Percentiles rank a stretch among this genome's conserved stretches.
These are phyloP conservation scores for Immersiporthe knoxdaviesiana DNA, from an alignment of 2,329 filamentous ascomycete genomes.

Conservation along the genomic window DNA sequence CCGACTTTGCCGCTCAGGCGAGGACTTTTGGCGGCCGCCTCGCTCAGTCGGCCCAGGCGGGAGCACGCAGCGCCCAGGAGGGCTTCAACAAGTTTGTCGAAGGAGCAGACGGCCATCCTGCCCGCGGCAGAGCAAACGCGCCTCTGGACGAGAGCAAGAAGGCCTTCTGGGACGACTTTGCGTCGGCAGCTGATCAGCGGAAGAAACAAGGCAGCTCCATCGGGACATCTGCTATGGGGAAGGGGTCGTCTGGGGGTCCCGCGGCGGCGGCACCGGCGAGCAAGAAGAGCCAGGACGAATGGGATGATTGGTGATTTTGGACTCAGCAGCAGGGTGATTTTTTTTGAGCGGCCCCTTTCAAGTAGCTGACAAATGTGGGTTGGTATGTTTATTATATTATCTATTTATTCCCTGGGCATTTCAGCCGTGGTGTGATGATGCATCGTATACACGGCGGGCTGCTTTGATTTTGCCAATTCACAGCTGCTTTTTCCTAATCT, in stretches of 20 bases:
- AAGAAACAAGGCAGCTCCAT: slow-evolving; percentile 51
- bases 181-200: slow-evolving; percentile 65
- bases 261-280: slow-evolving; percentile 38
- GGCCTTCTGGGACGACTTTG: slow-evolving; percentile 93
- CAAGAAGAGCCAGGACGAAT: slow-evolving; percentile 60
- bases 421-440: background rate
- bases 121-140: slow-evolving; percentile 34
- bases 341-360: background rate
- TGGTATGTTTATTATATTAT: background rate
- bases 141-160: slow-evolving; percentile 68
- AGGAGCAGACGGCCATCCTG: slow-evolving; percentile 52
- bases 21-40: slow-evolving; percentile 66
- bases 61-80: slow-evolving; percentile 75
- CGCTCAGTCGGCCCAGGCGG: slow-evolving; percentile 68
- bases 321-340: background rate
- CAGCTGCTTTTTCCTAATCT: background rate
- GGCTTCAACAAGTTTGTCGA: slow-evolving; percentile 88
- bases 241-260: slow-evolving; percentile 45
- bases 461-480: background rate
- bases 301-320: slow-evolving; percentile 63
- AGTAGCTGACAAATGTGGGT: background rate
- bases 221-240: slow-evolving; percentile 63
- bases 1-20: slow-evolving; percentile 73
- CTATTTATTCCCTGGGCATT: background rate
- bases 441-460: background rate